Evolutionary conservation across 495 filamentous ascomycete species (phyloP), one percentile per base, ranked within the genome.

Genomic region (Trichoderma reesei): DNA sequence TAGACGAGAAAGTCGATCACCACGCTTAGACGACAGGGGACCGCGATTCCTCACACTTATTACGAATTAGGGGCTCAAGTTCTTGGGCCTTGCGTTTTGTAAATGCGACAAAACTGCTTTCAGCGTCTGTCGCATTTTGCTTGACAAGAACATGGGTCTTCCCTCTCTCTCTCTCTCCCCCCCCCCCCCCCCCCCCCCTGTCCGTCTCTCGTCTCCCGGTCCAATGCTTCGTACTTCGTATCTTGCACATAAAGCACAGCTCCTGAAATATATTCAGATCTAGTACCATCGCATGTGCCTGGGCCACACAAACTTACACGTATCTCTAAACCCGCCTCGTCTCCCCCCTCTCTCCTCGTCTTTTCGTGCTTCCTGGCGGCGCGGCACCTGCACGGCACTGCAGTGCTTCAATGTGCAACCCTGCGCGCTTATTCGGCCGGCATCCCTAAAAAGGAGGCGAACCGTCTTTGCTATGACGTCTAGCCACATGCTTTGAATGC

Each of bases 181-280:
- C n/a, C n/a, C n/a, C n/a, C n/a, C n/a, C n/a, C n/a, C n/a, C n/a
- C n/a, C n/a, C n/a, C n/a, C n/a, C n/a, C n/a, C n/a, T n/a, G n/a
- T n/a, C n/a, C n/a, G n/a, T n/a, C n/a, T n/a, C n/a, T n/a, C n/a
- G n/a, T n/a, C n/a, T n/a, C n/a, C n/a, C n/a, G n/a, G n/a, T n/a
- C n/a, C n/a, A n/a, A n/a, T n/a, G n/a, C n/a, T n/a, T n/a, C n/a
- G n/a, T n/a, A n/a, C n/a, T n/a, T n/a, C n/a, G 7, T 20, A 51
- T 18, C 46, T 3, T 9, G 20, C 14, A 26, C 51, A 56, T 56
- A 56, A 34, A 20, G 20, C 51, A 34, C 51, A 56, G 31, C 26
- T 56, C 51, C 51, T 56, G 31, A 56, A 56, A 33, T 56, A 26
- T n/a, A n/a, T n/a, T n/a, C n/a, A n/a, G n/a, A n/a, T n/a, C n/a